phyloP scores from a whole-genome alignment of 2,329 filamentous ascomycete genomes.

The Scedosporium boydii region DNA sequence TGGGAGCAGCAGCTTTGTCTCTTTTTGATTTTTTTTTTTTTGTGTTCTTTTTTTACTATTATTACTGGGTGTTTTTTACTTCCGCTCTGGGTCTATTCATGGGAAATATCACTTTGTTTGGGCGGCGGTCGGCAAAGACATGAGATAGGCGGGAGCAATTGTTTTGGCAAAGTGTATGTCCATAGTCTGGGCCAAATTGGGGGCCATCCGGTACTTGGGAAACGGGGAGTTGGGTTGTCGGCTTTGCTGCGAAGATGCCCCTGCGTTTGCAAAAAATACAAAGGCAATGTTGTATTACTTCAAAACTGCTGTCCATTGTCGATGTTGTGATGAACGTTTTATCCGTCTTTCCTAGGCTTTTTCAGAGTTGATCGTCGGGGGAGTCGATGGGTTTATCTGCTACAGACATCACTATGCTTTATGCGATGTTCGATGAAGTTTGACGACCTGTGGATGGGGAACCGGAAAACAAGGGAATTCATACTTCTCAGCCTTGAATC shows the following conservation, averaged over 20 bases:
- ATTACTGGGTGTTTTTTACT: neutral
- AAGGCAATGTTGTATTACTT: neutral
- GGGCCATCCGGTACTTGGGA: neutral
- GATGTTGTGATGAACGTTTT: neutral
- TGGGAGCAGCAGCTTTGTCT: neutral
- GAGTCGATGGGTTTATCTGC: neutral
- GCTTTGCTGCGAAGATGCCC: constrained; percentile 1
- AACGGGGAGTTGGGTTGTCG: neutral
- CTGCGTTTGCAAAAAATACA: neutral
- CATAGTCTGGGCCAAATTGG: constrained; percentile 1
- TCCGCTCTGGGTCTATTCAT: neutral
- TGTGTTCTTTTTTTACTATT: neutral
- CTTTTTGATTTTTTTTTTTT: constrained; percentile 6
- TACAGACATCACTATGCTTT: neutral
- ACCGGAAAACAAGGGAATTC: too few relatives aligned
- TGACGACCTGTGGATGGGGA: too few relatives aligned
- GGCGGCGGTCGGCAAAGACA: neutral
- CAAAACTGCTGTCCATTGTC: neutral
- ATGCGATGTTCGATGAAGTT: too few relatives aligned
- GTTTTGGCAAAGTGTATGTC: constrained; percentile 1
- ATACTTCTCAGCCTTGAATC: too few relatives aligned
- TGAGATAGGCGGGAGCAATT: constrained; percentile 1
- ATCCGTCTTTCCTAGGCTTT: neutral
- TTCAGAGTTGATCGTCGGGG: neutral
- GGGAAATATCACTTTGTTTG: constrained; percentile 4